Conservation (phyloP, 257 asterid species). For the Solanum arcanum region DNA sequence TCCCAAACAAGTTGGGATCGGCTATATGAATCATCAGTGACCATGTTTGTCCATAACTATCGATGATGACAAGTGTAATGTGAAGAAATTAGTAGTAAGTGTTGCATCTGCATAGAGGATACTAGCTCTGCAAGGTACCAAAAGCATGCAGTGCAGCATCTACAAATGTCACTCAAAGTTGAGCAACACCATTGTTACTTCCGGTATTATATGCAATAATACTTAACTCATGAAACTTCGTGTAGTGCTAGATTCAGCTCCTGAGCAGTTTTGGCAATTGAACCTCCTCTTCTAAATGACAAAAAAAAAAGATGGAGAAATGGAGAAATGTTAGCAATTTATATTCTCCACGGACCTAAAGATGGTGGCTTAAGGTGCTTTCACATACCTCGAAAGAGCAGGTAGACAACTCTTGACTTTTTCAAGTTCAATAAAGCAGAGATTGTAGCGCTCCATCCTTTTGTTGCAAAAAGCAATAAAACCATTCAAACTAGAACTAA, state of each 20-base stretch:
- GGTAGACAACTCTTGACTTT: conserved; percentile 65
- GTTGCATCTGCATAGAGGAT: background rate
- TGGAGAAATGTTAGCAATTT: background rate
- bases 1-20: background rate
- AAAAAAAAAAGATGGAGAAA: background rate
- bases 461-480: conserved; percentile 4
- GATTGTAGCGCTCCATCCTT: conserved; percentile 93
- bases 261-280: conserved; percentile 76
- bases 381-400: conserved; percentile 51
- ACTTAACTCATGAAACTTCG: conserved; percentile 59
- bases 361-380: background rate
- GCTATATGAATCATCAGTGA: background rate
- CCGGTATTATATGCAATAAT: background rate
- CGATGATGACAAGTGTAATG: background rate
- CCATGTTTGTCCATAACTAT: background rate
- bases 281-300: conserved; percentile 76
- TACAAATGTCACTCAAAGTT: background rate
- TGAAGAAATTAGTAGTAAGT: conserved; percentile 3
- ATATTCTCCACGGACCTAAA: background rate
- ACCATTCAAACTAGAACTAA: background rate
- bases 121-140: background rate
- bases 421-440: conserved; percentile 89
- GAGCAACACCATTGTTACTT: background rate
- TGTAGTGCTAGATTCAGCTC: conserved; percentile 82
- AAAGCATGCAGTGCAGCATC: background rate